Conservation (phyloP, 208 protist species). For the Trypanosoma platydactyli region DNA sequence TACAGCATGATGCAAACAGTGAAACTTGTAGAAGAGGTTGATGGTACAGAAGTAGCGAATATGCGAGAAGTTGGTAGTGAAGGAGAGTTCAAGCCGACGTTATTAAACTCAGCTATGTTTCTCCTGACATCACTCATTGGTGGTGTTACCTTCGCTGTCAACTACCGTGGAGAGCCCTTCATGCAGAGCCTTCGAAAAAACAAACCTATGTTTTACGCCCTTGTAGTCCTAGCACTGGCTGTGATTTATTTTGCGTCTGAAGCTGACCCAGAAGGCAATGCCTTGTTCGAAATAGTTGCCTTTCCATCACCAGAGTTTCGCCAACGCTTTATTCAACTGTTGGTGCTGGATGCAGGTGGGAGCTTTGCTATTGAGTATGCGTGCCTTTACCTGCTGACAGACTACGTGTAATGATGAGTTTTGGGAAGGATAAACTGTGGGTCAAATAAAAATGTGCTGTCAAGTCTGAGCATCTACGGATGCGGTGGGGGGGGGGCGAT, state of each 20-base stretch:
- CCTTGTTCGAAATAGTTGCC: constrained; percentile 86
- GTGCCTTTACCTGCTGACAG: constrained; percentile 74
- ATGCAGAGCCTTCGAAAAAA: constrained; percentile 94
- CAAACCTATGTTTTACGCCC: constrained; percentile 86
- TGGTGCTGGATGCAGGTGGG: constrained; percentile 71
- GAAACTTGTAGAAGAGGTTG: constrained; percentile 71
- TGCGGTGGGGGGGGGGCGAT: too few species aligned
- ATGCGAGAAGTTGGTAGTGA: constrained; percentile 70
- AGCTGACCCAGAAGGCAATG: constrained; percentile 73
- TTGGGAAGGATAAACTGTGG: too few species aligned
- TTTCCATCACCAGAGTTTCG: constrained; percentile 84
- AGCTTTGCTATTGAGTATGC: constrained; percentile 78
- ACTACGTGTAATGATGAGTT: constrained; percentile 30
- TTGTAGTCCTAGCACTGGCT: constrained; percentile 70
- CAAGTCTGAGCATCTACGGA: too few species aligned
- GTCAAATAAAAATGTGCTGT: not conserved
- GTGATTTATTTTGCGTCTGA: constrained; percentile 84
- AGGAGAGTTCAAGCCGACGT: constrained; percentile 93
- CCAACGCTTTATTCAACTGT: constrained; percentile 63
- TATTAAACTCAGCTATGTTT: constrained; percentile 98
- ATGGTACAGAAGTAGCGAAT: constrained; percentile 47
- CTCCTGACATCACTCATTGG: constrained; percentile 94
- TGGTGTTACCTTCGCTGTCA: constrained; percentile 96
- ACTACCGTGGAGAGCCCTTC: constrained; percentile 97
- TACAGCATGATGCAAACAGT: constrained; percentile 88